Evolutionary conservation across 352 stramenopile genomes (phyloP).

Genomic region (Globisporangium yorkense): DNA sequence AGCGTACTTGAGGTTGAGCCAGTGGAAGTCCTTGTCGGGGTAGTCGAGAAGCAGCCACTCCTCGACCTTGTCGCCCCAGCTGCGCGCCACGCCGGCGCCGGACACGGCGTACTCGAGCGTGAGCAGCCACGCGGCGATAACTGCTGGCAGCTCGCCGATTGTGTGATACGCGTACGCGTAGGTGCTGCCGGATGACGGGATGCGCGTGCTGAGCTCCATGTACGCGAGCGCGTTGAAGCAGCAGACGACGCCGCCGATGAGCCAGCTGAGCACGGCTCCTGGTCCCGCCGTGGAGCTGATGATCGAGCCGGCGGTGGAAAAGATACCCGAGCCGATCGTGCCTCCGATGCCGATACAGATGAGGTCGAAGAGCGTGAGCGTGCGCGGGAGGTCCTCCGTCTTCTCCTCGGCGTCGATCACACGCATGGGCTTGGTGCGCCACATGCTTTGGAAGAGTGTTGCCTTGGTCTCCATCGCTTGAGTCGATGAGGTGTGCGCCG

Average conservation of each 20-base stretch:
- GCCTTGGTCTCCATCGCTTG: slow-evolving; percentile 11
- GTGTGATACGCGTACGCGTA: slow-evolving; percentile 91
- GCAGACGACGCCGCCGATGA: slow-evolving; percentile 66
- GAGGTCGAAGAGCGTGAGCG: slow-evolving; percentile 77
- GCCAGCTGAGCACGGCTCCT: slow-evolving; percentile 64
- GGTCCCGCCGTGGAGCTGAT: slow-evolving; percentile 70
- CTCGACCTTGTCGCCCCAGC: slow-evolving; percentile 89
- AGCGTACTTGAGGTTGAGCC: slow-evolving; percentile 44
- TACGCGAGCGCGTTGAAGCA: slow-evolving; percentile 77
- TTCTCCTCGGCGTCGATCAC: slow-evolving; percentile 57
- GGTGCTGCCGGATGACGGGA: slow-evolving; percentile 83
- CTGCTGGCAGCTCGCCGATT: slow-evolving; percentile 87
- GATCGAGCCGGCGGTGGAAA: slow-evolving; percentile 63
- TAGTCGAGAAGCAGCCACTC: slow-evolving; percentile 46
- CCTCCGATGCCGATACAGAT: slow-evolving; percentile 84
- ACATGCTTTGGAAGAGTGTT: slow-evolving; percentile 19
- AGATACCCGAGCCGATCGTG: slow-evolving; percentile 87
- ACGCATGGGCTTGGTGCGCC: slow-evolving; percentile 47
- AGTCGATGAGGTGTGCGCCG: background rate
- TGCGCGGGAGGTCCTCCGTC: slow-evolving; percentile 33
- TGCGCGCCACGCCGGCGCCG: slow-evolving; percentile 86
- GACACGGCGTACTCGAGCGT: slow-evolving; percentile 90
- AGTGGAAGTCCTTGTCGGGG: slow-evolving; percentile 31
- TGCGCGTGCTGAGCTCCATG: slow-evolving; percentile 74
- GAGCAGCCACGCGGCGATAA: slow-evolving; percentile 75